Percentiles rank a stretch among this genome's conserved stretches.
Evolutionary conservation across 352 stramenopile genomes (phyloP).

Genomic region (Elongisporangium undulatum): DNA sequence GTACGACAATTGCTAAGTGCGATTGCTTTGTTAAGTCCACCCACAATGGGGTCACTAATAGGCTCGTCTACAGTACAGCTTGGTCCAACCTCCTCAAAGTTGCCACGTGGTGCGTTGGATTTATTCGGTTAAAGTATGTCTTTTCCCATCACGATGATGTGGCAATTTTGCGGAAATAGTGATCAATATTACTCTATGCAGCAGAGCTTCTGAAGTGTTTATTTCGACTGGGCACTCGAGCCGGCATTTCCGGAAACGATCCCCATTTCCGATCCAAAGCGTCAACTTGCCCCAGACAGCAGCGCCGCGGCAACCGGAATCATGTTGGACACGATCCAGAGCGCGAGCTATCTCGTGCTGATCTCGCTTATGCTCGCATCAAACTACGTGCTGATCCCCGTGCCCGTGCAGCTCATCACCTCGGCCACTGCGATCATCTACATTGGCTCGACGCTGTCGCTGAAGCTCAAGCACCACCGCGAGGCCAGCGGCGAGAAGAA

Average conservation of each 20-base stretch:
- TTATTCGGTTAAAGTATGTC: background rate
- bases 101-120: background rate
- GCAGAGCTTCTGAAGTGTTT: background rate
- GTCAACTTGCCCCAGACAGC: background rate
- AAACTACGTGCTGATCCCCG: slow-evolving; percentile 83
- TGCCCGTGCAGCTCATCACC: slow-evolving; percentile 82
- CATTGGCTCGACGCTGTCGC: slow-evolving; percentile 80
- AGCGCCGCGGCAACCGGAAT: background rate
- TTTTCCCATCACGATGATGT: background rate
- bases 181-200: background rate
- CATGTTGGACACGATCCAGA: slow-evolving; percentile 74
- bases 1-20: background rate
- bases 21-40: background rate
- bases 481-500: slow-evolving; percentile 84
- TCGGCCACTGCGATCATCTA: slow-evolving; percentile 85
- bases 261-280: background rate
- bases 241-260: slow-evolving; percentile 11
- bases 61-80: background rate
- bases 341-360: slow-evolving; percentile 77
- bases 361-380: slow-evolving; percentile 74
- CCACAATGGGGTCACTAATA: background rate
- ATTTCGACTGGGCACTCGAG: background rate
- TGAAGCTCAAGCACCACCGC: slow-evolving; percentile 83
- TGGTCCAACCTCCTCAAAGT: background rate
- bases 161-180: background rate